Evolutionary conservation across 2,329 filamentous ascomycete genomes (phyloP).

Genomic region (Neopestalotiopsis rosae): DNA sequence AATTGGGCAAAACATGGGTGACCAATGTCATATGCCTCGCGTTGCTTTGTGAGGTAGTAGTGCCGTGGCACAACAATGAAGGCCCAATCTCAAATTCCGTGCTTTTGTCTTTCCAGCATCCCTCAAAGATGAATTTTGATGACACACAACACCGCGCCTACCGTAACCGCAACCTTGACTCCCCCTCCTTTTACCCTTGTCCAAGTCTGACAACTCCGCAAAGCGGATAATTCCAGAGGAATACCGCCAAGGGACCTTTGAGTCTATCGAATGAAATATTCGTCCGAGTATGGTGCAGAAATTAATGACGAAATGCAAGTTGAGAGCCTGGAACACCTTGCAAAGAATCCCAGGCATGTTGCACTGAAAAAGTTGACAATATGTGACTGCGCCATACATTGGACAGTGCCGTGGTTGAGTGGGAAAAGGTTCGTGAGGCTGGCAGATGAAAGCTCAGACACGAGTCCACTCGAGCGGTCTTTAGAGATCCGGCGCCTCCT

Average conservation of each 20-base stretch:
- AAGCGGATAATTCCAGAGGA: conserved; percentile 46
- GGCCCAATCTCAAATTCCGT: conserved; percentile 17
- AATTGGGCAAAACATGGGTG: background rate
- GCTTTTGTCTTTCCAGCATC: conserved; percentile 49
- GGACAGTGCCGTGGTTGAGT: background rate
- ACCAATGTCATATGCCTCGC: background rate
- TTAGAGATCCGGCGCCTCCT: background rate
- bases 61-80: conserved; percentile 11
- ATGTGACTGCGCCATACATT: background rate
- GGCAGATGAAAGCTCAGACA: background rate
- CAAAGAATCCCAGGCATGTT: background rate
- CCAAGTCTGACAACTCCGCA: conserved; percentile 45
- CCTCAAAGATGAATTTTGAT: conserved; percentile 40
- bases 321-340: background rate
- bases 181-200: conserved; percentile 44
- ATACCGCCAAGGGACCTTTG: conserved; percentile 40
- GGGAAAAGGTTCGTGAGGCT: background rate
- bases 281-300: conserved; percentile 45
- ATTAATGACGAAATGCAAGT: conserved; percentile 28
- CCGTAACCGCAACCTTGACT: conserved; percentile 37
- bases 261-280: conserved; percentile 46
- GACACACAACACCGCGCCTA: conserved; percentile 34
- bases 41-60: conserved; percentile 8
- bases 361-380: background rate
- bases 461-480: background rate